These are phyloP conservation scores for Candida gigantensis DNA, from an alignment of 1,139 yeast species.

Conservation along the genomic window DNA sequence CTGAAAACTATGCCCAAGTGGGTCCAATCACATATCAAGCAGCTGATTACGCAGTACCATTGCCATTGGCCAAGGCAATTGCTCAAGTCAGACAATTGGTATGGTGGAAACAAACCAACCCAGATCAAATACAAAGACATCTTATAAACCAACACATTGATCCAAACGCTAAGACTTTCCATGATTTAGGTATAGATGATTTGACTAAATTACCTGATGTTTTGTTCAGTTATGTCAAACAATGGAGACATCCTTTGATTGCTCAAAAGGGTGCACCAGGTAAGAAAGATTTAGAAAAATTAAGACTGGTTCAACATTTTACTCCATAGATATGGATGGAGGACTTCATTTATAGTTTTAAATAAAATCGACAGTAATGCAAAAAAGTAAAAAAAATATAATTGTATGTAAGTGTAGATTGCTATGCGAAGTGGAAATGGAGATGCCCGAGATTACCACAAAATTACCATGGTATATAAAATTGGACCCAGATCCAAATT, in stretches of 20 bases:
- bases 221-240: slow-evolving; percentile 63
- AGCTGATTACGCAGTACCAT: slow-evolving; percentile 33
- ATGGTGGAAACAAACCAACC: slow-evolving; percentile 71
- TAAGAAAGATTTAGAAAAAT: slow-evolving; percentile 42
- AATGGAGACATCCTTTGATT: slow-evolving; percentile 54
- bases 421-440: too few relatives aligned
- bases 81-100: slow-evolving; percentile 53
- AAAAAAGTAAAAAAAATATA: not conserved
- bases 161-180: slow-evolving; percentile 62
- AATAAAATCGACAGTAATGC: not conserved
- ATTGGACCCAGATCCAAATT: too few relatives aligned
- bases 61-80: slow-evolving; percentile 44
- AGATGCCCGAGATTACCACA: too few relatives aligned
- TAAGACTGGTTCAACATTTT: slow-evolving; percentile 50
- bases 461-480: too few relatives aligned
- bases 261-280: slow-evolving; percentile 49
- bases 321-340: slow-evolving; percentile 23
- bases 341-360: slow-evolving; percentile 10
- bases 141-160: slow-evolving; percentile 67
- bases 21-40: slow-evolving; percentile 48
- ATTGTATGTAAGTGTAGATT: too few relatives aligned
- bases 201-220: slow-evolving; percentile 70
- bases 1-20: slow-evolving; percentile 56
- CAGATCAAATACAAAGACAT: slow-evolving; percentile 79
- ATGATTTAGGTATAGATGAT: slow-evolving; percentile 67